A percentile compares a stretch with the other conserved stretches of the same genome.
Conservation (phyloP, 2,329 filamentous ascomycete genomes). For the Ophiostoma australiae region DNA sequence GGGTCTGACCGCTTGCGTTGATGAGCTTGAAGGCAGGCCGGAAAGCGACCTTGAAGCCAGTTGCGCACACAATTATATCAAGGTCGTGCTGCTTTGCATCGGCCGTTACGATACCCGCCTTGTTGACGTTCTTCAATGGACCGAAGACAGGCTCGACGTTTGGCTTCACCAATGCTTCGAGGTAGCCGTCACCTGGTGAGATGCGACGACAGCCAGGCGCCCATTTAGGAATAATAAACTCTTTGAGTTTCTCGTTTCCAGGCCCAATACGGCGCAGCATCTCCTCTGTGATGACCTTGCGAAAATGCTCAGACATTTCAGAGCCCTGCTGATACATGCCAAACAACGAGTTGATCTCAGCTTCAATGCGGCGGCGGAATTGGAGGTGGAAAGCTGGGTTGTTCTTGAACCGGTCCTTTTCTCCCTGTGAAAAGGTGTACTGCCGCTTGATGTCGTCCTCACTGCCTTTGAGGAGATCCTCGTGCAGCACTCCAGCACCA, state of each 20-base stretch:
- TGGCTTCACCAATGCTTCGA: constrained; percentile 40
- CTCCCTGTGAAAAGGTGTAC: constrained; percentile 32
- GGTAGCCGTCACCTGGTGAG: constrained; percentile 41
- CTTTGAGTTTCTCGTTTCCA: constrained; percentile 40
- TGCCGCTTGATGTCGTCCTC: constrained; percentile 35
- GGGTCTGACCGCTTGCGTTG: constrained; percentile 21
- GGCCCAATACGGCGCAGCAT: constrained; percentile 41
- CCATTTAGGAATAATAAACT: constrained; percentile 43
- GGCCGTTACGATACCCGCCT: constrained; percentile 32
- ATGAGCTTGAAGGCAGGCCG: constrained; percentile 33
- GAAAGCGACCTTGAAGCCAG: constrained; percentile 37
- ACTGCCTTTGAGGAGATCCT: constrained; percentile 31
- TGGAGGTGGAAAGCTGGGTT: constrained; percentile 24
- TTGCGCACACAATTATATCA: constrained; percentile 29
- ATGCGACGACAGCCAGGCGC: constrained; percentile 42
- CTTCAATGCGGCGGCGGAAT: constrained; percentile 25
- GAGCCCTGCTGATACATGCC: constrained; percentile 36
- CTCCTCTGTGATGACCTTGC: constrained; percentile 40
- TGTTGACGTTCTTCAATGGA: constrained; percentile 37
- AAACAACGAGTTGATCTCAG: constrained; percentile 27
- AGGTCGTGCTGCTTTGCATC: constrained; percentile 32
- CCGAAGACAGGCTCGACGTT: constrained; percentile 44
- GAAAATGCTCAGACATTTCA: constrained; percentile 37
- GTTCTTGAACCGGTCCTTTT: constrained; percentile 22
- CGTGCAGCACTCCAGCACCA: constrained; percentile 30